phyloP scores from a whole-genome alignment of 2,329 filamentous ascomycete species.

The Phoma herbarum region DNA sequence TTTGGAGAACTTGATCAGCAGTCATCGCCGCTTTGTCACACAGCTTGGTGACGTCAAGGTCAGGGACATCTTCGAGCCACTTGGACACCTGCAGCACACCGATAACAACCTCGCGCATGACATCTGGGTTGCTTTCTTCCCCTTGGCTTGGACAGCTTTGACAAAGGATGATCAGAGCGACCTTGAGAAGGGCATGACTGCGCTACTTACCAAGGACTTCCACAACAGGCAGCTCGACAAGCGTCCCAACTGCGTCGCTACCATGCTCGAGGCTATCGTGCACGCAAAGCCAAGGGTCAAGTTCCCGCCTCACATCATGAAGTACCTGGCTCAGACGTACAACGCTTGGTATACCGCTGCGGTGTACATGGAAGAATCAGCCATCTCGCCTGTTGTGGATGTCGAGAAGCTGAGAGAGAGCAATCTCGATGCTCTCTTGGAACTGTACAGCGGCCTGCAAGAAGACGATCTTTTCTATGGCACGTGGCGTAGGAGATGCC shows the following conservation, averaged over 20 bases:
- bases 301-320: conserved; percentile 93
- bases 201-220: conserved; percentile 91
- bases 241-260: conserved; percentile 93
- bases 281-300: conserved; percentile 87
- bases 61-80: conserved; percentile 86
- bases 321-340: conserved; percentile 92
- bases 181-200: conserved; percentile 89
- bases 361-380: conserved; percentile 87
- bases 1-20: conserved; percentile 79
- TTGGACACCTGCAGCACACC: conserved; percentile 90
- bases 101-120: conserved; percentile 83
- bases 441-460: conserved; percentile 87
- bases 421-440: conserved; percentile 93
- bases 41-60: conserved; percentile 87
- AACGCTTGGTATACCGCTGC: conserved; percentile 97
- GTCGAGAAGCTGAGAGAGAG: conserved; percentile 87
- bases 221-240: conserved; percentile 94
- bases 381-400: conserved; percentile 83
- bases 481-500: conserved; percentile 92
- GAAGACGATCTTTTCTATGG: conserved; percentile 98
- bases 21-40: conserved; percentile 81
- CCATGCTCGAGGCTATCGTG: conserved; percentile 86
- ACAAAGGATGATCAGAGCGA: conserved; percentile 88
- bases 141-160: conserved; percentile 90
- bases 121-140: conserved; percentile 91